phyloP scores from a whole-genome alignment of 345 rosid genomes.

The Citropsis articulata region DNA sequence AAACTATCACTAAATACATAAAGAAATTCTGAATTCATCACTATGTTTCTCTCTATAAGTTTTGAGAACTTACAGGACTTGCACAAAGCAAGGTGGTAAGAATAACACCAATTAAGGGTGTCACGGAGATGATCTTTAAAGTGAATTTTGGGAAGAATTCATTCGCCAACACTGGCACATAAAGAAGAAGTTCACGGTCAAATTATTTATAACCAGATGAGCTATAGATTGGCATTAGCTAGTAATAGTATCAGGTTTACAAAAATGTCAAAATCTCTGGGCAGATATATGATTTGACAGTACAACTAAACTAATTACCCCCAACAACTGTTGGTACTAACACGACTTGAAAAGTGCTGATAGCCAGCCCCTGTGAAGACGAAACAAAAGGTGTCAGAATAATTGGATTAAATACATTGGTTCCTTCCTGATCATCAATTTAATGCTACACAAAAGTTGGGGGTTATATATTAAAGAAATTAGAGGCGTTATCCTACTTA shows the following conservation, averaged over 20 bases:
- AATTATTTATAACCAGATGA: neutral
- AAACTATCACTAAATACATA: conserved; percentile 3
- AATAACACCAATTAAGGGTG: conserved; percentile 91
- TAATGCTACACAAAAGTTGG: neutral
- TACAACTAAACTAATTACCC: conserved; percentile 43
- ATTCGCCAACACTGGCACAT: conserved; percentile 67
- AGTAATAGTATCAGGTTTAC: neutral
- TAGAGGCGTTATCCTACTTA: conserved; percentile 33
- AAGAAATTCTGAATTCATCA: neutral
- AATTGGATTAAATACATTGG: neutral
- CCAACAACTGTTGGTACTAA: conserved; percentile 82
- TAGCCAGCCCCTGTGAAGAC: conserved; percentile 71
- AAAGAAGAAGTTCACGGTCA: conserved; percentile 14
- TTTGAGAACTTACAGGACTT: conserved; percentile 72
- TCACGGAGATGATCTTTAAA: conserved; percentile 68
- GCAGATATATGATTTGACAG: conserved; percentile 1
- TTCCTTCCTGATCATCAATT: neutral
- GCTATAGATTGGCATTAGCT: neutral
- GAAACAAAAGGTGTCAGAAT: neutral
- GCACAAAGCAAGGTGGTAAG: conserved; percentile 95
- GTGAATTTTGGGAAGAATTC: conserved; percentile 95
- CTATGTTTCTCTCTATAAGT: neutral
- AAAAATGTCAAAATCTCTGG: neutral
- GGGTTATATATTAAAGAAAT: neutral
- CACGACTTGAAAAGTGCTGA: conserved; percentile 98